Evolutionary conservation across 2,329 filamentous ascomycete species (phyloP), one percentile per base, ranked within the genome.

Genomic region (Ophiocordyceps unilateralis): DNA sequence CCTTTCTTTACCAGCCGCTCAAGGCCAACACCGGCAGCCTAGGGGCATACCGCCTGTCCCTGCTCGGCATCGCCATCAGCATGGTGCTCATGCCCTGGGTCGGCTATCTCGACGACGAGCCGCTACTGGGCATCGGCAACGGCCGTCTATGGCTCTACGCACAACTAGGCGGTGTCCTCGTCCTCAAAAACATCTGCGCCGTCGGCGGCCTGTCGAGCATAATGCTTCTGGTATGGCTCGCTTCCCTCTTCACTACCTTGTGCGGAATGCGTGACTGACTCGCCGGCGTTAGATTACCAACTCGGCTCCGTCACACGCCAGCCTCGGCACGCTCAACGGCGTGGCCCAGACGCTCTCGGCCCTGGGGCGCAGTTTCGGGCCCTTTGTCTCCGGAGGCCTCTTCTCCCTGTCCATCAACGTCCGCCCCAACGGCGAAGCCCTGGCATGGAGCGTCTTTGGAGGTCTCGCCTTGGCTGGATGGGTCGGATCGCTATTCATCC

Each of bases 341-440:
- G 73, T 96, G 26, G 91, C 91, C 0, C 91, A 98, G 60, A 94
- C 87, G 0, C 75, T 98, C 0, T 93, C 86, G 0, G 91, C 91
- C 0, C 85, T 84, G 0, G 91, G 91, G 9, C 78, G 91, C 46
- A 87, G 88, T 38, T 74, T 86, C 0, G 91, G 91, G 0, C 91
- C 91, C 0, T 88, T 96, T 50, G 66, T 93, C 0, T 91, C 87
- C 0, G 91, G 91, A 0, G 79, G 79, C 0, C 67, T 98, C 0
- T 98, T 93, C 59, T 85, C 85, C 0, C 66, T 89, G 1, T 81
- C 86, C 0, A 81, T 77, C 0, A 71, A 74, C 41, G 70, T 94
- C 5, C 66, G 71, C 11, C 83, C 80, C 2, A 91, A 87, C 54
- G 89, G 91, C 1, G 88, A 94, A 59, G 77, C 78, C 1, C 62